phyloP scores from a whole-genome alignment of 1,284 basidiomycete species.

The Chondrostereum purpureum region DNA sequence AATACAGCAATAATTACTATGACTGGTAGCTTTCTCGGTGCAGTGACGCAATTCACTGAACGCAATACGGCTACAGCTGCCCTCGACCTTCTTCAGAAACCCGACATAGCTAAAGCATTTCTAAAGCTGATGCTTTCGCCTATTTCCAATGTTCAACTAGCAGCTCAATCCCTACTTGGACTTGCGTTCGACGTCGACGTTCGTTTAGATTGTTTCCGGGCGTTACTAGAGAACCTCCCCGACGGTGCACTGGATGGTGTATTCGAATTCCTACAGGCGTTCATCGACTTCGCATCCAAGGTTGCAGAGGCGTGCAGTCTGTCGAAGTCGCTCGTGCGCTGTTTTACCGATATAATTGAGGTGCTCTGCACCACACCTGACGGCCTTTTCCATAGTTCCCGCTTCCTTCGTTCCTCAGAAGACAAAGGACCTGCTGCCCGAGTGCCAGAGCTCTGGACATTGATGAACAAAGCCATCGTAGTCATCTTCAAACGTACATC shows the following conservation, averaged over 20 bases:
- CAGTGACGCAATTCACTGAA: conserved; percentile 57
- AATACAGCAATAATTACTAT: conserved; percentile 53
- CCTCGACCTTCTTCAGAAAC: conserved; percentile 43
- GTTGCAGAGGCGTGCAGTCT: conserved; percentile 82
- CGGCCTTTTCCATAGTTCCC: conserved; percentile 55
- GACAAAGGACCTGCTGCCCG: conserved; percentile 38
- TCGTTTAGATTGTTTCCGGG: conserved; percentile 80
- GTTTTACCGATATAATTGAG: conserved; percentile 87
- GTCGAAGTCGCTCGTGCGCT: conserved; percentile 83
- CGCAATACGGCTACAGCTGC: conserved; percentile 44
- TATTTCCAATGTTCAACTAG: conserved; percentile 62
- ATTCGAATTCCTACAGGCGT: conserved; percentile 56
- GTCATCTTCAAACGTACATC: conserved; percentile 82
- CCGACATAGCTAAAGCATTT: conserved; percentile 49
- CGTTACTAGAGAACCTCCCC: conserved; percentile 62
- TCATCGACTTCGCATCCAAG: conserved; percentile 52
- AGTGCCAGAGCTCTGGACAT: conserved; percentile 73
- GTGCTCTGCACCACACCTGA: conserved; percentile 70
- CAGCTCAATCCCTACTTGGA: conserved; percentile 70
- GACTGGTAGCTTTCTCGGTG: conserved; percentile 55
- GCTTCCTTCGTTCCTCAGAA: conserved; percentile 47
- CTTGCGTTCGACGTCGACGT: conserved; percentile 82
- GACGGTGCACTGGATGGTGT: conserved; percentile 65
- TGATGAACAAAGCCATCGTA: conserved; percentile 75
- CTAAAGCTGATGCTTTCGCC: conserved; percentile 78